Percentiles rank a stretch among this genome's conserved stretches.
These are phyloP conservation scores for Mucor indicus DNA, from an alignment of 371 early-diverging fungal species.

Conservation along the genomic window DNA sequence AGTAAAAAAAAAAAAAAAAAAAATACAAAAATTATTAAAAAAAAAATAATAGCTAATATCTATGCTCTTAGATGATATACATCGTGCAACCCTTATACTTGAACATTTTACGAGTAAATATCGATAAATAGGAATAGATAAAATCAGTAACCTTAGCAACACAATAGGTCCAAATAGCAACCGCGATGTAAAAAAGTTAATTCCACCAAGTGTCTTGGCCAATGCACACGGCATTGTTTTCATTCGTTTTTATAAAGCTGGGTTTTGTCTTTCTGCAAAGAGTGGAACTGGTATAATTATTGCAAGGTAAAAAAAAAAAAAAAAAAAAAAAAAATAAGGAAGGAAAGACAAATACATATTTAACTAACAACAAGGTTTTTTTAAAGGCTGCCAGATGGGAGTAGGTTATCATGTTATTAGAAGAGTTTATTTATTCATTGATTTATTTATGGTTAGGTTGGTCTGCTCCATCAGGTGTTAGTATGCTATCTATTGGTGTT, in stretches of 20 bases:
- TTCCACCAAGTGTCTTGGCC: conserved; percentile 25
- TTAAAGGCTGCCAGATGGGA: conserved; percentile 33
- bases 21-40: too few relatives aligned
- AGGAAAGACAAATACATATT: too few relatives aligned
- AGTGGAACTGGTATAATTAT: conserved; percentile 39
- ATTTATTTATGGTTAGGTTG: conserved; percentile 22
- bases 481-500: conserved; percentile 33
- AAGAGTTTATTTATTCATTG: neutral
- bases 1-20: too few relatives aligned
- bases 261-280: conserved; percentile 30
- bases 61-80: conserved; percentile 36
- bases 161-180: conserved; percentile 14
- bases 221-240: conserved; percentile 39
- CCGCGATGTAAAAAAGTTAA: conserved; percentile 25
- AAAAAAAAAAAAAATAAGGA: too few relatives aligned
- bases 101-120: conserved; percentile 32
- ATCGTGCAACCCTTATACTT: conserved; percentile 32
- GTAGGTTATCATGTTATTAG: too few relatives aligned
- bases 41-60: too few relatives aligned
- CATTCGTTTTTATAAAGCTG: conserved; percentile 29
- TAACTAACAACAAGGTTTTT: conserved; percentile 15
- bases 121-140: too few relatives aligned
- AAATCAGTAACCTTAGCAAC: too few relatives aligned
- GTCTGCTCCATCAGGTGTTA: conserved; percentile 44
- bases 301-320: conserved; percentile 35